phyloP scores from a whole-genome alignment of 2,329 filamentous ascomycete genomes.

The Aspergillus sp. region DNA sequence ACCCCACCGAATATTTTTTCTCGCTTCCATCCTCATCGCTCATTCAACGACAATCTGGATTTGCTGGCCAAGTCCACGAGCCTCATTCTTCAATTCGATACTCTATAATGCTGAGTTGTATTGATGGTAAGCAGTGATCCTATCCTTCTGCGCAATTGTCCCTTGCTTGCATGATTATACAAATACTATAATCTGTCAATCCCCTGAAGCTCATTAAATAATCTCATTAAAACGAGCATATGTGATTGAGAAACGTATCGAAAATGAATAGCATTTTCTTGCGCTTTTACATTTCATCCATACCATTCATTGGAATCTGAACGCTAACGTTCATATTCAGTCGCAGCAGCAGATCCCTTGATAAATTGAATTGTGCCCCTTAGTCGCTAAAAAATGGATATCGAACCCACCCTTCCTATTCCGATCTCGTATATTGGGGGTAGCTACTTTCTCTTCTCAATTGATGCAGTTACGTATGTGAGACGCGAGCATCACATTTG shows the following conservation, averaged over 20 bases:
- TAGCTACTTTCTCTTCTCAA: conserved; percentile 87
- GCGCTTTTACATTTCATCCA: conserved; percentile 8
- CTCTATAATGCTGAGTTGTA: conserved; percentile 17
- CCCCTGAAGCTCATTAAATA: conserved; percentile 62
- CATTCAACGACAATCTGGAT: conserved; percentile 21
- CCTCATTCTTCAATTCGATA: neutral
- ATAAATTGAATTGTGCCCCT: neutral
- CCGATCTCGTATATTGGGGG: conserved; percentile 79
- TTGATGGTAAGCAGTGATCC: conserved; percentile 33
- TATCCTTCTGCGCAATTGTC: neutral
- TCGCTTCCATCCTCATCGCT: neutral
- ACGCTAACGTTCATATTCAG: conserved; percentile 26
- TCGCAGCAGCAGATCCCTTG: conserved; percentile 16
- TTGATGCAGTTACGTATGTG: conserved; percentile 74
- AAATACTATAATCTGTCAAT: conserved; percentile 76
- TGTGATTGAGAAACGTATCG: conserved; percentile 49
- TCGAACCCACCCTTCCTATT: conserved; percentile 57
- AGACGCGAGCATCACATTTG: conserved; percentile 81
- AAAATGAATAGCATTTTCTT: conserved; percentile 34
- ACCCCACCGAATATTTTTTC: conserved; percentile 10
- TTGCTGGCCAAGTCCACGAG: conserved; percentile 33
- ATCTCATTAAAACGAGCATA: conserved; percentile 41
- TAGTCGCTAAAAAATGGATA: conserved; percentile 31
- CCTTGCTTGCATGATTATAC: conserved; percentile 62
- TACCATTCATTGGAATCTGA: conserved; percentile 11